phyloP scores from a whole-genome alignment of 2,329 filamentous ascomycete species.

The Trichophyton schoenleinii region DNA sequence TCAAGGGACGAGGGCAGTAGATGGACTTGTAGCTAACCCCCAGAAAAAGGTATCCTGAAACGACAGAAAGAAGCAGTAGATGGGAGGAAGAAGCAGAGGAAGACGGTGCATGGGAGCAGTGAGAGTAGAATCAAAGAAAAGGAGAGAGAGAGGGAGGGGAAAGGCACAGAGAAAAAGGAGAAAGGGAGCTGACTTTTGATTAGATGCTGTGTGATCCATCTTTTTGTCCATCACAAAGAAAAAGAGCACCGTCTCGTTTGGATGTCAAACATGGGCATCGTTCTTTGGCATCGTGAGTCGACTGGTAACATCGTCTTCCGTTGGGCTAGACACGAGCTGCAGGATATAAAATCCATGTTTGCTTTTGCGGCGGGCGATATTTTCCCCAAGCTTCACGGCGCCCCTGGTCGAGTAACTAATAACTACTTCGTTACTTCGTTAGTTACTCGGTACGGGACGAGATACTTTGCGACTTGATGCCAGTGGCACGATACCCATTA shows the following conservation, averaged over 20 bases:
- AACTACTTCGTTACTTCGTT: no score
- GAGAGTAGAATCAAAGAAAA: neutral
- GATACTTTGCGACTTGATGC: no score
- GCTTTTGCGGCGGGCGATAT: neutral
- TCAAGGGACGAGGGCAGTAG: neutral
- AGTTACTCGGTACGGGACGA: no score
- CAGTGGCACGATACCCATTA: neutral
- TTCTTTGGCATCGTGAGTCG: neutral
- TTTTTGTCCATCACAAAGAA: constrained; percentile 1
- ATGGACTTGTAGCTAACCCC: neutral
- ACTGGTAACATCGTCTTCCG: neutral
- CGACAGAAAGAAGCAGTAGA: neutral
- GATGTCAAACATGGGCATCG: neutral
- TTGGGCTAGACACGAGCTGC: neutral
- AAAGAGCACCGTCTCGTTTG: neutral
- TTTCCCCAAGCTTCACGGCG: neutral
- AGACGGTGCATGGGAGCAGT: neutral
- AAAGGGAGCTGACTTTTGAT: neutral
- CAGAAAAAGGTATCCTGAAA: neutral
- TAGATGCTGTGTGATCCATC: neutral
- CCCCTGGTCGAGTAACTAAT: neutral
- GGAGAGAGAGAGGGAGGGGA: neutral
- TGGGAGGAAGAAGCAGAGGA: neutral
- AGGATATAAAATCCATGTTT: neutral
- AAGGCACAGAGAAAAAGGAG: neutral